A percentile compares a stretch with the other conserved stretches of the same genome.
Conservation (phyloP, 169 alveolate species). For the Plasmodium reichenowi region DNA sequence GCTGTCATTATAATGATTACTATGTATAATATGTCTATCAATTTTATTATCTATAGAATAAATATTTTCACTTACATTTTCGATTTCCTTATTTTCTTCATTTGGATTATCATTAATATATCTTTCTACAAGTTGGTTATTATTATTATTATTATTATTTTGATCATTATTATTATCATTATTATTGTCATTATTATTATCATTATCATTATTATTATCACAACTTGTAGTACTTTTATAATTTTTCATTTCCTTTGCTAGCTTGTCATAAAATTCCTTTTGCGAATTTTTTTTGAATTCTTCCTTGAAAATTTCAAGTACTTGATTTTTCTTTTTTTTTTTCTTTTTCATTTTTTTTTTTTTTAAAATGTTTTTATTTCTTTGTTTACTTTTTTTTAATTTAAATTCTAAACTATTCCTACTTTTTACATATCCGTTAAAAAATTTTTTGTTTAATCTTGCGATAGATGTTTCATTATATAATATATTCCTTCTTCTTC, state of each 20-base stretch:
- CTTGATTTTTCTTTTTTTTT: conserved; percentile 40
- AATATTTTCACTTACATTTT: background rate
- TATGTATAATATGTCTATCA: too few relatives aligned
- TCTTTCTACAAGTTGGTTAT: background rate
- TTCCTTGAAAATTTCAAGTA: conserved; percentile 45
- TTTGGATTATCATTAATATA: background rate
- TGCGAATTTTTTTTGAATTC: conserved; percentile 36
- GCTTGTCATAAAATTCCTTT: conserved; percentile 13
- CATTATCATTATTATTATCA: background rate
- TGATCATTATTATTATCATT: too few relatives aligned
- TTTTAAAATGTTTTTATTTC: conserved; percentile 10
- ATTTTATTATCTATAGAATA: too few relatives aligned
- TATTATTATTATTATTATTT: background rate
- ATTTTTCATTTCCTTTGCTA: background rate
- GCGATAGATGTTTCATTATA: background rate
- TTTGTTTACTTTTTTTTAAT: background rate
- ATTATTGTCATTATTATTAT: background rate
- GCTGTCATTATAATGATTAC: too few relatives aligned
- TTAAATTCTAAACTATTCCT: background rate
- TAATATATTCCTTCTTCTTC: background rate
- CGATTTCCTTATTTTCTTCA: background rate
- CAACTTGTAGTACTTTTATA: background rate
- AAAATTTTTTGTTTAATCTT: conserved; percentile 2
- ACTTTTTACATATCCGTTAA: background rate
- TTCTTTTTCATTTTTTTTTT: conserved; percentile 36